phyloP scores from a whole-genome alignment of 345 rosid species.

The Linum lewisii region DNA sequence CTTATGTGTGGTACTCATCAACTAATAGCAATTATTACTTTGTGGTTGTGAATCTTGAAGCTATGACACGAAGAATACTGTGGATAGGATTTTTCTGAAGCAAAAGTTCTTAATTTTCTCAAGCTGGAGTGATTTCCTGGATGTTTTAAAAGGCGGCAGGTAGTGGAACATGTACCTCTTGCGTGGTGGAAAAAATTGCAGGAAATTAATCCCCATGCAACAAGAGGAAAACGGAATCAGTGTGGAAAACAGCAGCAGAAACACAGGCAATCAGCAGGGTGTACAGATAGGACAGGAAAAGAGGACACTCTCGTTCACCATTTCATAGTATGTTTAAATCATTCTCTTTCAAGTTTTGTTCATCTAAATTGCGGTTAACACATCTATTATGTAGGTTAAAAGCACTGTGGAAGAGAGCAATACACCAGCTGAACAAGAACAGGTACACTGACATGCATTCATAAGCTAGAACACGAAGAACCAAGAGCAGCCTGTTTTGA shows the following conservation, averaged over 20 bases:
- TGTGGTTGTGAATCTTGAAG: constrained; percentile 55
- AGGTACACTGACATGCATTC: constrained; percentile 47
- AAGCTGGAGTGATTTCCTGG: constrained; percentile 98
- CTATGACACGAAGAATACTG: constrained; percentile 75
- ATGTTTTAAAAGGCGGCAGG: constrained; percentile 97
- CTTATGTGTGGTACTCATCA: too few relatives aligned
- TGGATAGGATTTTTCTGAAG: constrained; percentile 68
- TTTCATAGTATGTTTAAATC: constrained; percentile 70
- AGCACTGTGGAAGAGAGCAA: constrained; percentile 88
- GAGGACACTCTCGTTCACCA: constrained; percentile 79
- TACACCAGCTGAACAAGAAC: constrained; percentile 77
- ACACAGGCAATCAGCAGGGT: constrained; percentile 95
- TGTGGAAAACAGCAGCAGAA: constrained; percentile 90
- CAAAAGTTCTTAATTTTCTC: constrained; percentile 93
- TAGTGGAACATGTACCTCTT: too few relatives aligned
- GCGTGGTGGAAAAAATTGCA: too few relatives aligned
- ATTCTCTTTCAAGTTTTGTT: neutral
- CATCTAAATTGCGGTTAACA: constrained; percentile 4
- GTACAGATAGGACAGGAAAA: constrained; percentile 86
- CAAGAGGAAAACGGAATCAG: constrained; percentile 32
- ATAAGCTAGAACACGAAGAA: constrained; percentile 78
- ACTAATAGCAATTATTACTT: neutral
- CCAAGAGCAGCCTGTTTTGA: constrained; percentile 73
- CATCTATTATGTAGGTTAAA: constrained; percentile 55
- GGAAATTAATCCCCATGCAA: constrained; percentile 71